Base-by-base conservation (phyloP, 495 filamentous ascomycete species). In the Xylaria scruposa region DNA sequence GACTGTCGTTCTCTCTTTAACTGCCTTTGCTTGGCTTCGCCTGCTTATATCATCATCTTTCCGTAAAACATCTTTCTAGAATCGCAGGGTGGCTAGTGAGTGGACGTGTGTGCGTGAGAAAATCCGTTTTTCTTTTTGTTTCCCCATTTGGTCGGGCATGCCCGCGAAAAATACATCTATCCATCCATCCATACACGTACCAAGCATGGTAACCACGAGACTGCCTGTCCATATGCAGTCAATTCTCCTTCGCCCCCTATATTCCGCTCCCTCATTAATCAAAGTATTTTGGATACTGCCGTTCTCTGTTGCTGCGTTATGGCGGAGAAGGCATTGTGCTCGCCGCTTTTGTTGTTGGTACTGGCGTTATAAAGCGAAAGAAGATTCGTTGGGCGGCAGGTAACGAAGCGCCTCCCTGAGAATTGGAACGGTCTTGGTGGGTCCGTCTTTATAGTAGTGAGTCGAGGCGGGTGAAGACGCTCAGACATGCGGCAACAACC, bases 401-500 rank as follows among this genome's bases (percentile, higher is more conserved):
- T 31, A 54, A 2, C 4, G 58, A 56, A 13, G 40, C 47, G 36
- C 40, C 47, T 56, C 47, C 59, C 29, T 13, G 24, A 9, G 13
- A 29, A 40, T 53, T 53, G 58, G 33, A 59, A 36, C 46, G 56
- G 21, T 31, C 54, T 42, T 21, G 10, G 58, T 63, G 21, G 53
- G 40, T 46, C 31, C 36, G 17, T 9, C 15, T 70, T 89, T 87
- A 97, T 78, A 98, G 90, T 63, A 97, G 85, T 24, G 95, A 98
- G 85, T 98, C 95, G 76, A 98, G 90, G 82, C 95, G 89, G 69
- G 95, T 98, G 81, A 97, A 98, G 76, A 98, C 95, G 84, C 92
- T 97, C 81, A 98, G 86, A 82, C 95, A 97, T 71, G 95, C 95
- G 60, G 95, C 94, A 64, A 98, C 93, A 76, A 98, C 96, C 89